Percentiles rank a stretch among this genome's conserved stretches.
Conservation (phyloP, 306 rosid species). For the Lithocarpus polystachyus region DNA sequence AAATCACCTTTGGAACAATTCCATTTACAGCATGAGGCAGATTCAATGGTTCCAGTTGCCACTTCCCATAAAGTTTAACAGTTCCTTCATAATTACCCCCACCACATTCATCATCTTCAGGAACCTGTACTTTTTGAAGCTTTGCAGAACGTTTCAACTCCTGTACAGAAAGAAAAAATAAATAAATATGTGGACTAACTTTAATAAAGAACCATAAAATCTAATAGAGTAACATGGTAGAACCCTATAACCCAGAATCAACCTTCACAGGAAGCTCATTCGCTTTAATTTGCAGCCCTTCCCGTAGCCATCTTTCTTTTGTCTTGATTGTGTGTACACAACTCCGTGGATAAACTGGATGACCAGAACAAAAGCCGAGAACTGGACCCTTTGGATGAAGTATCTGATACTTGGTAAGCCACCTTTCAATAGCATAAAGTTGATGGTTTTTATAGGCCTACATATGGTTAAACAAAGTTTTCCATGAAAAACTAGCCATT, state of each 20-base stretch:
- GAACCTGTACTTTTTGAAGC: slow-evolving; percentile 49
- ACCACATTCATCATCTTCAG: slow-evolving; percentile 54
- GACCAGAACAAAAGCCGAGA: slow-evolving; percentile 86
- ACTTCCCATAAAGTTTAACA: slow-evolving; percentile 72
- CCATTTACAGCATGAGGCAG: slow-evolving; percentile 84
- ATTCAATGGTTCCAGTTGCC: slow-evolving; percentile 84
- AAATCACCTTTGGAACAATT: slow-evolving; percentile 77
- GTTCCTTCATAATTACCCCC: slow-evolving; percentile 46
- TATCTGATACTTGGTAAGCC: slow-evolving; percentile 82
- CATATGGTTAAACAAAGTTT: slow-evolving; percentile 23
- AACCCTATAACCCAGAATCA: slow-evolving; percentile 23
- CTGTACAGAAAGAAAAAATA: slow-evolving; percentile 31
- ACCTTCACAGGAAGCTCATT: slow-evolving; percentile 80
- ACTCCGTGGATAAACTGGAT: slow-evolving; percentile 78
- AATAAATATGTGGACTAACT: slow-evolving; percentile 6
- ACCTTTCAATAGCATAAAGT: slow-evolving; percentile 79
- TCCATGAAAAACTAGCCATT: slow-evolving; percentile 1
- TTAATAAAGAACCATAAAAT: slow-evolving; percentile 6
- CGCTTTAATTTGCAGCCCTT: slow-evolving; percentile 84
- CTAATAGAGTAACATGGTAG: slow-evolving; percentile 11
- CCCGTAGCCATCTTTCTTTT: slow-evolving; percentile 84
- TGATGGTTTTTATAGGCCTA: slow-evolving; percentile 89
- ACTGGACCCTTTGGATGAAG: slow-evolving; percentile 92
- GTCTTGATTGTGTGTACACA: slow-evolving; percentile 84
- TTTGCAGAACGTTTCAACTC: slow-evolving; percentile 55